Evolutionary conservation across 202 grass and related monocot genomes (phyloP).

Genomic region (Musa balbisiana): DNA sequence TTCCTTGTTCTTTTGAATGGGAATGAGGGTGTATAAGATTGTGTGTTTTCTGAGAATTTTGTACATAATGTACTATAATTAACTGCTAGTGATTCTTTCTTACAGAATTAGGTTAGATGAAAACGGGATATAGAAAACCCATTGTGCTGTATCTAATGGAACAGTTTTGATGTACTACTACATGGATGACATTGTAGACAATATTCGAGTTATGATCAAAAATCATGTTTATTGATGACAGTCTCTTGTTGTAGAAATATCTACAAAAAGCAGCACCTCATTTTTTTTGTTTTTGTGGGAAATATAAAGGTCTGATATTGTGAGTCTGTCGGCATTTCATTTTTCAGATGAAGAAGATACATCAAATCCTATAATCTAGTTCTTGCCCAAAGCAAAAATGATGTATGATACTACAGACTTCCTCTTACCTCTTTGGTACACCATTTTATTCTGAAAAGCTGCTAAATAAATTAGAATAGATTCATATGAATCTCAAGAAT

Average conservation of each 20-base stretch:
- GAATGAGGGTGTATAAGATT: no score
- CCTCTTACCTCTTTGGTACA: no score
- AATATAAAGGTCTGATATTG: no score
- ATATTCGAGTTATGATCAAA: not conserved
- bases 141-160: not conserved
- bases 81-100: not conserved
- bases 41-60: not conserved
- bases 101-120: not conserved
- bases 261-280: no score
- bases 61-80: not conserved
- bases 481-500: no score
- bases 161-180: not conserved
- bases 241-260: not conserved
- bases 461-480: no score
- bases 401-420: no score
- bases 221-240: no score
- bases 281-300: no score
- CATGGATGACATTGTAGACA: not conserved
- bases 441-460: no score
- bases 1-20: not conserved
- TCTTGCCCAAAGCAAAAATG: no score
- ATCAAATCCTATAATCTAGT: not conserved
- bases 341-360: not conserved
- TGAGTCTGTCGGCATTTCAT: not conserved
- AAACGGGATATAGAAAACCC: not conserved